Conservation (phyloP, 2,329 filamentous ascomycete genomes). For the Fusarium tricinctum region DNA sequence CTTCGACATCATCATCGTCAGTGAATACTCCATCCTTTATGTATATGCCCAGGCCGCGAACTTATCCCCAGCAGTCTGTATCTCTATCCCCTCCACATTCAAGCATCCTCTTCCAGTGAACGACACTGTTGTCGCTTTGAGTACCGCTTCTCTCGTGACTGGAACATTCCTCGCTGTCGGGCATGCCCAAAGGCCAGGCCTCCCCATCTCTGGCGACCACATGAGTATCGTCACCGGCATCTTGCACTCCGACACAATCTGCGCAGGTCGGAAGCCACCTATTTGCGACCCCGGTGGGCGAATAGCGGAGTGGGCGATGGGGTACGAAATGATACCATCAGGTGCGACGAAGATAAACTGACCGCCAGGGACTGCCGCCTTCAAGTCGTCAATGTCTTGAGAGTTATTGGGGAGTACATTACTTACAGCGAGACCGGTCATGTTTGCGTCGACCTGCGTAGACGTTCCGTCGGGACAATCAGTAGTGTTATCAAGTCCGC, state of each 20-base stretch:
- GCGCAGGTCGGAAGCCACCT: conserved; percentile 62
- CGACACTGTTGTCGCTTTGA: conserved; percentile 47
- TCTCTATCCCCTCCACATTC: conserved; percentile 52
- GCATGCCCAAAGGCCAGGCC: conserved; percentile 50
- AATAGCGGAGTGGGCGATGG: conserved; percentile 65
- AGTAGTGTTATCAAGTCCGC: conserved; percentile 34
- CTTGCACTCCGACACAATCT: conserved; percentile 45
- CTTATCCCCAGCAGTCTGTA: conserved; percentile 45
- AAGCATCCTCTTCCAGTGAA: conserved; percentile 52
- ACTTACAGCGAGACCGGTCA: conserved; percentile 50
- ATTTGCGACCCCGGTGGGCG: conserved; percentile 65
- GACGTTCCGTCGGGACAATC: conserved; percentile 49
- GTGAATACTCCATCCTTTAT: conserved; percentile 33
- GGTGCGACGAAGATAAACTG: conserved; percentile 71
- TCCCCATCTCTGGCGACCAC: conserved; percentile 44
- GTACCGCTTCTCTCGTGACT: conserved; percentile 36
- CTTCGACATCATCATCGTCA: not conserved
- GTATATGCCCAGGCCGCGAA: conserved; percentile 59
- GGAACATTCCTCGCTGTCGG: conserved; percentile 29
- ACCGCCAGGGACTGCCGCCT: conserved; percentile 72
- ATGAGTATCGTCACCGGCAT: conserved; percentile 43
- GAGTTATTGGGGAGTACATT: fast-evolving
- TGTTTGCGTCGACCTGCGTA: conserved; percentile 49
- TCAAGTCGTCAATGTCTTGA: not conserved
- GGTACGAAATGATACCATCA: conserved; percentile 69